Evolutionary conservation across 257 asterid genomes (phyloP).

Genomic region (Salvia miltiorrhiza): DNA sequence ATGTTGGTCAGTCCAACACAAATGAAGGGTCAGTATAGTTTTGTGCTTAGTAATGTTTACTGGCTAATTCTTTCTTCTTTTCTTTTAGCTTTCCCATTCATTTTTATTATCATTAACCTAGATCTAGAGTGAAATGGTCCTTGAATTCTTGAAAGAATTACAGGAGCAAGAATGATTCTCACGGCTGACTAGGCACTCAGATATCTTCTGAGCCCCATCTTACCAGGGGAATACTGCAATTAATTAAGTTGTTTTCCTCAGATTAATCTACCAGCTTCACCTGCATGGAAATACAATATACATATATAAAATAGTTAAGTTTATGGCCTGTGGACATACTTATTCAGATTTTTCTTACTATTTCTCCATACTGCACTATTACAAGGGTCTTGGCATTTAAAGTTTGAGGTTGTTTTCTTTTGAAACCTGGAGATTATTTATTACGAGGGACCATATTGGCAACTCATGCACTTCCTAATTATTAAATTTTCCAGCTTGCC

Average conservation of each 20-base stretch:
- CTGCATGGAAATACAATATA: neutral
- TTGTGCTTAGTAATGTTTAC: neutral
- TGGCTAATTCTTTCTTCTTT: neutral
- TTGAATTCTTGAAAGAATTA: neutral
- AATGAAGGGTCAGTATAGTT: conserved; percentile 61
- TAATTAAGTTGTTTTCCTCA: no score
- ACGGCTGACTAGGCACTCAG: neutral
- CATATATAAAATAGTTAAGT: neutral
- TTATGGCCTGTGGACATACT: neutral
- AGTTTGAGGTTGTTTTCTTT: conserved; percentile 4
- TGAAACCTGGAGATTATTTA: neutral
- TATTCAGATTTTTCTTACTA: no score
- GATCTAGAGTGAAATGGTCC: neutral
- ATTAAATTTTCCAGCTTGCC: neutral
- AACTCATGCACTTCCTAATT: neutral
- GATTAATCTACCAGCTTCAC: no score
- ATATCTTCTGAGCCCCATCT: neutral
- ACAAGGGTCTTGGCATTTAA: neutral
- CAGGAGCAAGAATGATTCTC: neutral
- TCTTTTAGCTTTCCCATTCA: neutral
- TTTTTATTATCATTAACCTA: neutral
- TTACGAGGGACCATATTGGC: neutral
- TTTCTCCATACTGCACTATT: neutral
- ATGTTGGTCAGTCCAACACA: conserved; percentile 38
- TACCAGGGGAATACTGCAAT: conserved; percentile 12